These are phyloP conservation scores for Glycyrrhiza uralensis DNA, from an alignment of 306 rosid species.

Conservation along the genomic window DNA sequence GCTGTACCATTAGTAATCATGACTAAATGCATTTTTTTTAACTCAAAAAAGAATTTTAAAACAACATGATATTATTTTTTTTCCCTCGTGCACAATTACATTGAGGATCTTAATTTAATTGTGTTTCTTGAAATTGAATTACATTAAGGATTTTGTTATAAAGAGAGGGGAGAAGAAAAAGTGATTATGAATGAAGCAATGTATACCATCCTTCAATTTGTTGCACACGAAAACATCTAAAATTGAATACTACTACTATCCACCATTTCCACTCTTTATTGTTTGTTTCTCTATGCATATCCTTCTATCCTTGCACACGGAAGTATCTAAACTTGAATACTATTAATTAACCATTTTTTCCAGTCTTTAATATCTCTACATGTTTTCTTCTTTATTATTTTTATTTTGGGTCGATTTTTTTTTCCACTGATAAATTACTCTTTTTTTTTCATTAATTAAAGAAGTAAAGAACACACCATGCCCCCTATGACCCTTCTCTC, in stretches of 20 bases:
- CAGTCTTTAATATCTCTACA: neutral
- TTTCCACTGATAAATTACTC: neutral
- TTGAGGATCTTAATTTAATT: neutral
- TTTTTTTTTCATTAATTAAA: neutral
- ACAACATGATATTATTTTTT: too few species aligned
- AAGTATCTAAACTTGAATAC: neutral
- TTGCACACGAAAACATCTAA: neutral
- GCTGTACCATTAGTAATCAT: too few species aligned
- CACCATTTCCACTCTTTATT: neutral
- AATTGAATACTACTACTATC: slow-evolving; percentile 1
- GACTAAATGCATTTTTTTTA: too few species aligned
- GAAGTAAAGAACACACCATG: neutral
- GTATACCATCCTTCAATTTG: neutral
- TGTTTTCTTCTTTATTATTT: neutral
- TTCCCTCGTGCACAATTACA: neutral
- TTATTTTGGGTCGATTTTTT: neutral
- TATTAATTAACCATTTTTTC: neutral
- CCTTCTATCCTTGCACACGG: neutral
- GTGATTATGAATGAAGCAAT: neutral
- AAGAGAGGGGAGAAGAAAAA: neutral
- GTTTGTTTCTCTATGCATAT: neutral
- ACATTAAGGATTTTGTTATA: neutral
- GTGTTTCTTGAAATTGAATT: neutral
- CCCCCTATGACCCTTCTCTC: neutral
- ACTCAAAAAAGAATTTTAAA: too few species aligned